phyloP scores from a whole-genome alignment of 345 rosid genomes.

The Citrus cavaleriei region DNA sequence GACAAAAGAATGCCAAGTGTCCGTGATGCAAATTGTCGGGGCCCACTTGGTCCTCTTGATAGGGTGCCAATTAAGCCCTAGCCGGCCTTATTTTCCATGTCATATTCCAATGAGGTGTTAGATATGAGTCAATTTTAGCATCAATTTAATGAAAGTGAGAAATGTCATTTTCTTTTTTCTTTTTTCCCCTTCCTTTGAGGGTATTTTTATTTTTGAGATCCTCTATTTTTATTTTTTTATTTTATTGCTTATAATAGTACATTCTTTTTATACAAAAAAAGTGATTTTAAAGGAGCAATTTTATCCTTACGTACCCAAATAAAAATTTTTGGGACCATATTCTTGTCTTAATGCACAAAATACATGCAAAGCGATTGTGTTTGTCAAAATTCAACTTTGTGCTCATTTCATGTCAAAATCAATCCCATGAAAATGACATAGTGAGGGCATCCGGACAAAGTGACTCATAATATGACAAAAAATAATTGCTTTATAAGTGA shows the following conservation, averaged over 20 bases:
- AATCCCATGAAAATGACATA: constrained; percentile 3
- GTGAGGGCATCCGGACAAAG: background rate
- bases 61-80: constrained; percentile 4
- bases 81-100: constrained; percentile 10
- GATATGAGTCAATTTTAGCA: constrained; percentile 5
- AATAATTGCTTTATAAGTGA: background rate
- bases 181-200: too few relatives aligned
- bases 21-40: background rate
- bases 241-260: background rate
- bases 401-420: constrained; percentile 10
- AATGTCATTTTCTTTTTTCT: constrained; percentile 4
- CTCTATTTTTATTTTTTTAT: background rate
- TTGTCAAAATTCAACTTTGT: constrained; percentile 11
- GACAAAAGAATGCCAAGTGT: constrained; percentile 12
- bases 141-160: background rate
- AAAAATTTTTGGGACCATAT: constrained; percentile 17
- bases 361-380: constrained; percentile 8
- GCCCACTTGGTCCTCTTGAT: constrained; percentile 14
- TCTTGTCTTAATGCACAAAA: constrained; percentile 13
- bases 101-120: background rate
- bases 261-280: background rate
- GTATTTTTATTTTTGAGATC: background rate
- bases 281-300: constrained; percentile 12
- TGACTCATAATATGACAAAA: background rate
- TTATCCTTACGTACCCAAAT: constrained; percentile 10